Evolutionary conservation across 148 eudicot species (phyloP), one percentile per base, ranked within the genome.

Genomic region (Bassia scoparia): DNA sequence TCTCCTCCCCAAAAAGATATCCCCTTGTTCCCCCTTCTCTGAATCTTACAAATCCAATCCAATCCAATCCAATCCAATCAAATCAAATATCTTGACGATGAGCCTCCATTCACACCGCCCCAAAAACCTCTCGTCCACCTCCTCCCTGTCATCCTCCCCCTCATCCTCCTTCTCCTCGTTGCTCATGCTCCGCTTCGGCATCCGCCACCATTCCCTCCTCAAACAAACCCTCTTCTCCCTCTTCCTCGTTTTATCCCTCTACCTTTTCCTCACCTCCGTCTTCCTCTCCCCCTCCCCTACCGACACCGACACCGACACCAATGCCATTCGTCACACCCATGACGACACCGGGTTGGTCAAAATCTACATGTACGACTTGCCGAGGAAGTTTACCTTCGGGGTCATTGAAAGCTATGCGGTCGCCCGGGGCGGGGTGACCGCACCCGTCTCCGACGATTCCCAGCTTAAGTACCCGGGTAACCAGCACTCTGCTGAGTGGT

Each of bases 401-500:
- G 98, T 95, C 9, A 89, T 95, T 11, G 89, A 92, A 73, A 88
- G 92, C 82, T 95, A 91, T 65, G 77, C 85, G 17, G 54, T 70
- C 72, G 89, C 93, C 2, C 79, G 96, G 5, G 87, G 84, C 0
- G 87, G 81, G 23, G 21, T 74, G 60, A 70, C 74, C 3, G 49
- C 41, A 1, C 67, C 79, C 6, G 81, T 67, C 3, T 50, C 44
- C 0, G 86, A 86, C 12, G 84, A 78, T 9, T 69, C 79, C 5
- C 35, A 26, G 67, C 74, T 88, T 18, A 93, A 83, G 77, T 93
- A 93, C 52, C 98, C 98, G 0, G 98, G 98, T 16, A 81, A 94
- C 60, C 98, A 94, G 80, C 98, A 94, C 58, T 72, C 93, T 3
- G 97, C 90, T 4, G 98, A 94, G 83, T 94, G 98, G 98, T 81